Conservation (phyloP, 345 rosid species). For the Eucalyptus pauciflora region DNA sequence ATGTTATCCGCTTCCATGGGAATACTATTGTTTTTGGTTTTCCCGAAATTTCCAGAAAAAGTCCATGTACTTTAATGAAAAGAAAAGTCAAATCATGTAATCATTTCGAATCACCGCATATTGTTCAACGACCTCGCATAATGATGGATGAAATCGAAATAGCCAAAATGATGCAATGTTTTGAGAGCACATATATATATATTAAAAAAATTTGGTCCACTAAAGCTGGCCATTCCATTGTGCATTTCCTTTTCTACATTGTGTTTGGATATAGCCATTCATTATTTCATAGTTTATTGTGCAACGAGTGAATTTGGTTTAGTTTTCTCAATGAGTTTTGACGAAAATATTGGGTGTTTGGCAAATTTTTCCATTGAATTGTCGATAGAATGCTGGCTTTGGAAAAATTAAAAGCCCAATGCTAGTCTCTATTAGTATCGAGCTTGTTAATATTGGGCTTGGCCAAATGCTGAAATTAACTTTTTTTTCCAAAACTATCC, state of each 20-base stretch:
- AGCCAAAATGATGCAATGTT: neutral
- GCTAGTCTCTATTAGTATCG: too few species aligned
- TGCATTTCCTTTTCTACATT: neutral
- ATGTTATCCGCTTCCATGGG: neutral
- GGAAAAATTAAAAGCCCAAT: too few species aligned
- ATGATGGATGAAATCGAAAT: neutral
- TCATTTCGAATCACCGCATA: neutral
- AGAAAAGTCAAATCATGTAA: neutral
- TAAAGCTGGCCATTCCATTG: neutral
- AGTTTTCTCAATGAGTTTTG: too few species aligned
- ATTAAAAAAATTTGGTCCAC: too few species aligned
- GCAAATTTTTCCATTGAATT: rapidly evolving
- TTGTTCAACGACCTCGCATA: neutral
- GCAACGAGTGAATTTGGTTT: neutral
- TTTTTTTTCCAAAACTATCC: too few species aligned
- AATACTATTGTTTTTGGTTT: neutral
- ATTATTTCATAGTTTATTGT: neutral
- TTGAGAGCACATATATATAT: neutral
- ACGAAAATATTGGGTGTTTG: too few species aligned
- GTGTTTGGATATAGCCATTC: neutral
- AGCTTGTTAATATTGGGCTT: too few species aligned
- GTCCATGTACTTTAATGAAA: neutral
- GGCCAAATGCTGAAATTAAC: too few species aligned
- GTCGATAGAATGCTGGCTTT: too few species aligned
- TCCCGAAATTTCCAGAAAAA: neutral